phyloP scores from a whole-genome alignment of 441 rosid genomes.

The Lepidium campestre region DNA sequence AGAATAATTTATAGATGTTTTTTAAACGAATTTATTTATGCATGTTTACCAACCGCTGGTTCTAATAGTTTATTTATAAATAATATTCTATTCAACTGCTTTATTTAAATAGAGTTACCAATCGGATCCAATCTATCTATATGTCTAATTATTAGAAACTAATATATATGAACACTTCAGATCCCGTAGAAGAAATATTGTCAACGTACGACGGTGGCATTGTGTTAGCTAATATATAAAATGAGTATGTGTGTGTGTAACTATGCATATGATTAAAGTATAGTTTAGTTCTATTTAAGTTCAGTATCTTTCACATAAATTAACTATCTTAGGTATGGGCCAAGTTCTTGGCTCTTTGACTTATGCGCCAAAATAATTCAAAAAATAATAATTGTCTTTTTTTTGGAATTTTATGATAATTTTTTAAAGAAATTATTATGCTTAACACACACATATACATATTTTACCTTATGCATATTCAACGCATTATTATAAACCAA shows the following conservation, averaged over 20 bases:
- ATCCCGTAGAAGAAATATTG: not conserved
- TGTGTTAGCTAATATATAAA: not conserved
- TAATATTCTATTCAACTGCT: too few species aligned
- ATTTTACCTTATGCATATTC: not conserved
- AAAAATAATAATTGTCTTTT: not conserved
- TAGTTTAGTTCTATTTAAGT: not conserved
- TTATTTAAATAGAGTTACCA: too few species aligned
- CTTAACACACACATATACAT: not conserved
- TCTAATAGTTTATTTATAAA: too few species aligned
- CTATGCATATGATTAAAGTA: not conserved
- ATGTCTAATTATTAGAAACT: not conserved
- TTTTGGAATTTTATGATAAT: not conserved
- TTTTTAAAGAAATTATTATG: not conserved
- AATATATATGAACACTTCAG: not conserved
- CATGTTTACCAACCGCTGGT: too few species aligned
- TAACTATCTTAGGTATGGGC: slow-evolving; percentile 11
- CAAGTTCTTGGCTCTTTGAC: slow-evolving; percentile 8
- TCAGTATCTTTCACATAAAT: not conserved
- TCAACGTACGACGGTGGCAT: slow-evolving; percentile 19
- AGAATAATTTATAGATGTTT: too few species aligned
- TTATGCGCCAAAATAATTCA: not conserved
- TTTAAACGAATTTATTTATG: too few species aligned
- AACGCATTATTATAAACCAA: not conserved
- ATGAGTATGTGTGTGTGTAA: not conserved
- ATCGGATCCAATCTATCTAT: too few species aligned